These are phyloP conservation scores for Calocybe cyanea DNA, from an alignment of 768 basidiomycete species.

Conservation along the genomic window DNA sequence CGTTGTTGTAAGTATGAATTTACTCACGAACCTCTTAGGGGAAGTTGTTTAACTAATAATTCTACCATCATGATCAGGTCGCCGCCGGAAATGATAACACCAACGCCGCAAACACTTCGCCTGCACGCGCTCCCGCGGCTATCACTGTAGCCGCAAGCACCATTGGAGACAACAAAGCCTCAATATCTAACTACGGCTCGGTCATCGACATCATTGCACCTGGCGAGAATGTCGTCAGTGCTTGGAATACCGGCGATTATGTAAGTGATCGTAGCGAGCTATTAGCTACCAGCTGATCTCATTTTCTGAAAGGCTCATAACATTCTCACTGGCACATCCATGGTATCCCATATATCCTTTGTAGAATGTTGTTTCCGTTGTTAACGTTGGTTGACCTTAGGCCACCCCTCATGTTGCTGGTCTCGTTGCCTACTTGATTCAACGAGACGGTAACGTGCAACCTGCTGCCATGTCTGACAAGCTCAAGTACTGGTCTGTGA, in stretches of 20 bases:
- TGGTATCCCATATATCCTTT: too few species aligned
- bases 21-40: slow-evolving; percentile 17
- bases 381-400: neutral
- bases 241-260: slow-evolving; percentile 17
- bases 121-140: slow-evolving; percentile 1
- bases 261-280: neutral
- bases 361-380: too few species aligned
- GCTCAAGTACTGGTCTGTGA: too few species aligned
- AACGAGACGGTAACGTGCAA: too few species aligned
- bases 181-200: slow-evolving; percentile 27
- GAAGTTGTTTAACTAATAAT: slow-evolving; percentile 15
- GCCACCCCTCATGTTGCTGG: too few species aligned
- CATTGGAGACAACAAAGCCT: slow-evolving; percentile 21
- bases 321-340: too few species aligned
- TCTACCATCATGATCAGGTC: slow-evolving; percentile 15
- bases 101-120: neutral
- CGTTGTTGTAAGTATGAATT: slow-evolving; percentile 17
- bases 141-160: slow-evolving; percentile 14
- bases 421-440: too few species aligned
- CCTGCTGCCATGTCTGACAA: too few species aligned
- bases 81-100: slow-evolving; percentile 5
- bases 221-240: slow-evolving; percentile 19
- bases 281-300: too few species aligned
- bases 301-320: too few species aligned
- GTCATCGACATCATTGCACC: slow-evolving; percentile 28